Evolutionary conservation across 2,329 filamentous ascomycete genomes (phyloP).

Genomic region (Bipolaris cookei): DNA sequence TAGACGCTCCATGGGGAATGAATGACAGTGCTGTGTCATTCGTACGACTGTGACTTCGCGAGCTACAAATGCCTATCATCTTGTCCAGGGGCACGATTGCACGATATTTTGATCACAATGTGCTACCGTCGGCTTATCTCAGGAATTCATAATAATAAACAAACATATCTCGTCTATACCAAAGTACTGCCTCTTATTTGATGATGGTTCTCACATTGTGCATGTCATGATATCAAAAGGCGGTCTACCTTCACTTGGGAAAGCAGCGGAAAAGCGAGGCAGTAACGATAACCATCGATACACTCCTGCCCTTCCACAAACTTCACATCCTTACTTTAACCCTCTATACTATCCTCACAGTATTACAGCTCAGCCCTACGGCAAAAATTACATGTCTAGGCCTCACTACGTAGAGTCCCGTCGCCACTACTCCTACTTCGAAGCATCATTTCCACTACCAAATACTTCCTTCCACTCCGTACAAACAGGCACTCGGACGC

Average conservation of each 20-base stretch:
- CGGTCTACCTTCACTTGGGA: background rate
- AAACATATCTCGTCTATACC: slow-evolving; percentile 1
- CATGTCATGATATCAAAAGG: no score
- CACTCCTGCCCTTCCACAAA: background rate
- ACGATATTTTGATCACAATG: slow-evolving; percentile 5
- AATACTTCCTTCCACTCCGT: background rate
- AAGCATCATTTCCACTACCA: background rate
- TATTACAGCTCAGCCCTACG: slow-evolving; percentile 2
- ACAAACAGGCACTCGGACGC: background rate
- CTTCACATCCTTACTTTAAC: background rate
- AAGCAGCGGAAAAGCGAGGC: slow-evolving; percentile 1
- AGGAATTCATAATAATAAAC: background rate
- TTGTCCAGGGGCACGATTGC: slow-evolving; percentile 3
- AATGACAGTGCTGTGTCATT: slow-evolving; percentile 4
- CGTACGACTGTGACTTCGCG: slow-evolving; percentile 15
- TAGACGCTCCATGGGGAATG: background rate
- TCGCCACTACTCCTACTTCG: slow-evolving; percentile 7
- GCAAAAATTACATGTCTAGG: slow-evolving; percentile 6
- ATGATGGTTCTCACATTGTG: background rate
- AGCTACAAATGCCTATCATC: slow-evolving; percentile 12
- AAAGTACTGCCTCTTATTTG: background rate
- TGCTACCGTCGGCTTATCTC: slow-evolving; percentile 7
- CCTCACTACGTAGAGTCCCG: slow-evolving; percentile 1
- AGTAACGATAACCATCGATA: slow-evolving; percentile 9
- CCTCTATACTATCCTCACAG: slow-evolving; percentile 3